Evolutionary conservation across 768 basidiomycete species (phyloP), one percentile per base, ranked within the genome.

Genomic region (Suillus clintonianus): DNA sequence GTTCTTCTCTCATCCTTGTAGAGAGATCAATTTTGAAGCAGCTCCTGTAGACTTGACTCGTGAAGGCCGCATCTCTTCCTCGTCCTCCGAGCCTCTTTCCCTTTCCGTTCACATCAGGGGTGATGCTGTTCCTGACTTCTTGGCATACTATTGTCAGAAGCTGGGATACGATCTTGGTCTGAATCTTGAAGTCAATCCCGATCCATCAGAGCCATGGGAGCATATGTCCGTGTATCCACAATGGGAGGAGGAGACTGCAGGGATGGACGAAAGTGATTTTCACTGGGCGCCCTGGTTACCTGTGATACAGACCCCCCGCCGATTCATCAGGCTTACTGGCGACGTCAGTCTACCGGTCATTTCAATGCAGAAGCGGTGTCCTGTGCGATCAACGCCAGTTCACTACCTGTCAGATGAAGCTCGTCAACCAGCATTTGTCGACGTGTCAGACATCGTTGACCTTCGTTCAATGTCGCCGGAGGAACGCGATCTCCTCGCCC

Each of bases 381-480:
- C 15, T 37, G 8, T 39, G 36, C 9, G 15, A 56, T 39, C 36
- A 45, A 61, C 57, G 22, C 19, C 61, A 32, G 47, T 10, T 6
- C 73, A 73, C 34, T 73, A 71, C 53, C 68, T 73, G 57, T 55
- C 67, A 19, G 54, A 65, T 37, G 63, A 65, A 24, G 67, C 69
- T 0, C 70, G 68, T 34, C 61, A 56, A 30, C 69, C 69, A 19
- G 34, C 13, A 17, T 71, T 75, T 47, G 70, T 71, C 6, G 65
- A 71, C 27, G 30, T 1, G 13, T 9, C n/a, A 13, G n/a, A 22
- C 22, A 3, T 65, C 27, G 30, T 45, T 7, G 61, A 61, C 7
- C 50, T 68, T 30, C 61, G 62, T 22, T 34, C 41, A 1, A 55
- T 62, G 50, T 64, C 43, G 15, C 60, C 66, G 27, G 59, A 42